Conservation (phyloP, 2,329 filamentous ascomycete genomes). For the Clonostachys rosea region DNA sequence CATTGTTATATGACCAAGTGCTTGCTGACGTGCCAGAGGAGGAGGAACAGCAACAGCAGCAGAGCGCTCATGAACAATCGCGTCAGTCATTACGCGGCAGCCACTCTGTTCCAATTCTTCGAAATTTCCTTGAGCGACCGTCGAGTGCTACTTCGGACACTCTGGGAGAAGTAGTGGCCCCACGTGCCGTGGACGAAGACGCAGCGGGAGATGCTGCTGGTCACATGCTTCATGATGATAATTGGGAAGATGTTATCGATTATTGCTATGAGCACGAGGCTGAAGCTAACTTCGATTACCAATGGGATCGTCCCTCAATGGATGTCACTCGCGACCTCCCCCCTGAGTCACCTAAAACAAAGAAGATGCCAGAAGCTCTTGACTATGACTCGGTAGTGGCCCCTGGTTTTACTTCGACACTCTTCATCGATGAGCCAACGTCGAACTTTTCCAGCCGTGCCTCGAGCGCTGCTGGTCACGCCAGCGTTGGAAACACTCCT, state of each 20-base stretch:
- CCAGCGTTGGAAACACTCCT: background rate
- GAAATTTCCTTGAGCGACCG: constrained; percentile 36
- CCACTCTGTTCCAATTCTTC: constrained; percentile 49
- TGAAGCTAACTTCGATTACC: constrained; percentile 62
- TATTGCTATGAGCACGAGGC: constrained; percentile 67
- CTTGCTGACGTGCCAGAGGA: constrained; percentile 60
- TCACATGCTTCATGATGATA: constrained; percentile 29
- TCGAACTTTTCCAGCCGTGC: constrained; percentile 30
- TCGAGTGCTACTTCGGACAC: constrained; percentile 48
- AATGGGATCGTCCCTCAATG: constrained; percentile 56
- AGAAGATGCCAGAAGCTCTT: background rate
- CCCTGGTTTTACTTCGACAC: constrained; percentile 9
- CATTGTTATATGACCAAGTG: constrained; percentile 29
- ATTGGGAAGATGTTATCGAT: constrained; percentile 67
- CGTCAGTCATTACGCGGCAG: constrained; percentile 47
- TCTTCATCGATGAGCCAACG: constrained; percentile 34
- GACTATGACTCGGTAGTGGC: no score
- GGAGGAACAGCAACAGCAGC: constrained; percentile 34
- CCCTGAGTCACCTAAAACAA: constrained; percentile 1
- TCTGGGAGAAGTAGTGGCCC: constrained; percentile 31
- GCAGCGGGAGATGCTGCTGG: constrained; percentile 18
- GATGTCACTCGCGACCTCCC: constrained; percentile 25
- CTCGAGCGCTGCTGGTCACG: background rate
- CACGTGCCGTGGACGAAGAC: constrained; percentile 2
- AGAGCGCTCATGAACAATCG: constrained; percentile 18